Conservation (phyloP, 495 filamentous ascomycete genomes). For the Hyaloscypha variabilis region DNA sequence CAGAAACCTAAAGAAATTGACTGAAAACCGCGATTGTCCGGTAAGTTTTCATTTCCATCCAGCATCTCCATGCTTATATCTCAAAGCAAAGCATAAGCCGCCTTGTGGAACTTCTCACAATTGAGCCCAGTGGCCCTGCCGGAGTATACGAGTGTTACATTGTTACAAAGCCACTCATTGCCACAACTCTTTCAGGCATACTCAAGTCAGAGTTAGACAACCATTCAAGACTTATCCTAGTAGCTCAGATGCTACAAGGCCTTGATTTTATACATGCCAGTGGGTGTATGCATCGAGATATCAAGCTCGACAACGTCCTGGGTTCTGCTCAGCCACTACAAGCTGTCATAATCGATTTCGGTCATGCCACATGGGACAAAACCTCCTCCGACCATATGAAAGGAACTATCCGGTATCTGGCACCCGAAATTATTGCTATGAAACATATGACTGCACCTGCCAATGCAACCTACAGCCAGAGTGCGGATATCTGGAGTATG, state of each 20-base stretch:
- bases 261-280: constrained; percentile 1
- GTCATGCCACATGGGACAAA: constrained; percentile 4
- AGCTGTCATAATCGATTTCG: constrained; percentile 9
- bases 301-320: constrained; percentile 1
- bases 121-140: constrained; percentile 2
- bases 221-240: background rate
- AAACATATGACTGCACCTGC: background rate
- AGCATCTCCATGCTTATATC: background rate
- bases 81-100: constrained; percentile 3
- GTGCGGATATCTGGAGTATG: constrained; percentile 5
- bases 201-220: background rate
- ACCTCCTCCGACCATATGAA: constrained; percentile 5
- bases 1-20: background rate
- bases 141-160: constrained; percentile 6
- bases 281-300: constrained; percentile 15
- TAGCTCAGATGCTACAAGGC: background rate
- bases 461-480: background rate
- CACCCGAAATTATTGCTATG: constrained; percentile 4
- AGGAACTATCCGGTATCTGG: constrained; percentile 1
- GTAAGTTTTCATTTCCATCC: background rate
- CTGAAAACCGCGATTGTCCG: background rate
- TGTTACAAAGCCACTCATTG: constrained; percentile 5
- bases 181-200: background rate
- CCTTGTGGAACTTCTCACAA: background rate
- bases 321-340: background rate